Base-by-base conservation (phyloP, 2,329 filamentous ascomycete species). In the Calonectria henricotiae region DNA sequence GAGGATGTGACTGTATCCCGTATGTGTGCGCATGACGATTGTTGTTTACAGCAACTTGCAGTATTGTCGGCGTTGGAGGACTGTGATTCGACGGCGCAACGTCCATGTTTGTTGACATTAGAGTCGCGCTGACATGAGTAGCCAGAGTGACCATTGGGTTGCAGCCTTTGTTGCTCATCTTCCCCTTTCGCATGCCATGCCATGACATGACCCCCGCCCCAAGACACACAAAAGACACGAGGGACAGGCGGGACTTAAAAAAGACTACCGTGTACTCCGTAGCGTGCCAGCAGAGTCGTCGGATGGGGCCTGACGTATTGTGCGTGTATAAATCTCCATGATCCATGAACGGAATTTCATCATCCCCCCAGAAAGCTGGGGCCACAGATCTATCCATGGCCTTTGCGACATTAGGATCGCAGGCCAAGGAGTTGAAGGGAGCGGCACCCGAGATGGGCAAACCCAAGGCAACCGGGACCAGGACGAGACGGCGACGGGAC, bases 371-470 rank as follows among this genome's bases (percentile, higher is more conserved):
- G 46, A 43, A 68, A 71, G 72, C 65, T 62, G 65, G 43, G 46
- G 71, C 68, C 70, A 75, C 71, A 66, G 71, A 73, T 69, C 69
- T 46, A 23, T 47, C 62, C 44, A 46, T 44, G 73, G 62, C 47
- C 67, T 64, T 69, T 32, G 69, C 73, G 51, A 46, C 20, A 47
- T 60, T 67, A 63, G 62, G 67, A 73, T 68, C 55, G 62, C 62
- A 65, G 44, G 51, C 32, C 47, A 23, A 17, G 43, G 43, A 54
- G 25, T 41, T 41, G 69, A 46, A 68, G 73, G 54, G 37, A 55
- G 58, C 54, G 67, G 49, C 25, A 30, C 54, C 20, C 54, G 62
- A 58, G 44, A 61, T 61, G 55, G 55, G 32, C 51, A 32, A 43
- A 61, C 44, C 15, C 44, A 63, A 39, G 27, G 20, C 30, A 49